These are phyloP conservation scores for Orychophragmus violaceus DNA, from an alignment of 345 rosid genomes.

Conservation along the genomic window DNA sequence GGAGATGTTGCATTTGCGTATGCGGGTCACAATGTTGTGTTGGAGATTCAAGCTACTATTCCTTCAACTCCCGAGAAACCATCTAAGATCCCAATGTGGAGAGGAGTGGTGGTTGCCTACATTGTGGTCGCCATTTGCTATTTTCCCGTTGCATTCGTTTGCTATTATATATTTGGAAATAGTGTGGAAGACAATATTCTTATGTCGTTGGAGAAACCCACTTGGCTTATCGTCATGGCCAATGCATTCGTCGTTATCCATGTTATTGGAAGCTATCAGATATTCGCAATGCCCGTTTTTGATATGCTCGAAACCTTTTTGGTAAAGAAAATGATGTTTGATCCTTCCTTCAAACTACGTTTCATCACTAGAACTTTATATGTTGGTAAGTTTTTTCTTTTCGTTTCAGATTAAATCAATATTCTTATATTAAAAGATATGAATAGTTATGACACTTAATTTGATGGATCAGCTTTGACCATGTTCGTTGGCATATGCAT, in stretches of 20 bases:
- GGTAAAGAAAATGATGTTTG: conserved; percentile 46
- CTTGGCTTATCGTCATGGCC: conserved; percentile 65
- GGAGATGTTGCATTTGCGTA: conserved; percentile 82
- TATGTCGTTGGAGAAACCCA: conserved; percentile 52
- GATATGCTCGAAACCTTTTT: conserved; percentile 74
- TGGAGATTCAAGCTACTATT: conserved; percentile 90
- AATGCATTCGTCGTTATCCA: conserved; percentile 74
- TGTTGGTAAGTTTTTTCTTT: conserved; percentile 56
- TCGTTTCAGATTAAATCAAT: not conserved
- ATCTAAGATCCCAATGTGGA: conserved; percentile 81
- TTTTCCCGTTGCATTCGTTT: conserved; percentile 65
- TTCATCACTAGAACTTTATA: conserved; percentile 53
- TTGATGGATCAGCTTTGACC: conserved; percentile 51
- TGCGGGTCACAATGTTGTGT: conserved; percentile 77
- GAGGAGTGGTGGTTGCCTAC: conserved; percentile 70
- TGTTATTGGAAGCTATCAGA: conserved; percentile 85
- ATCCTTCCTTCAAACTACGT: conserved; percentile 49
- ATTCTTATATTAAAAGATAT: not conserved
- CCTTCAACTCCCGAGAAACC: conserved; percentile 84
- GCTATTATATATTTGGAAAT: conserved; percentile 59
- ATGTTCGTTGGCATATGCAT: conserved; percentile 53
- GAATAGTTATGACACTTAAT: not conserved
- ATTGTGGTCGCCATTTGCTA: conserved; percentile 65
- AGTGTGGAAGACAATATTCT: conserved; percentile 63
- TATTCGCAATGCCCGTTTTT: conserved; percentile 77